Percentiles rank a stretch among this genome's conserved stretches.
phyloP scores from a whole-genome alignment of 2,329 filamentous ascomycete species.

The Arthrinium puccinioides region DNA sequence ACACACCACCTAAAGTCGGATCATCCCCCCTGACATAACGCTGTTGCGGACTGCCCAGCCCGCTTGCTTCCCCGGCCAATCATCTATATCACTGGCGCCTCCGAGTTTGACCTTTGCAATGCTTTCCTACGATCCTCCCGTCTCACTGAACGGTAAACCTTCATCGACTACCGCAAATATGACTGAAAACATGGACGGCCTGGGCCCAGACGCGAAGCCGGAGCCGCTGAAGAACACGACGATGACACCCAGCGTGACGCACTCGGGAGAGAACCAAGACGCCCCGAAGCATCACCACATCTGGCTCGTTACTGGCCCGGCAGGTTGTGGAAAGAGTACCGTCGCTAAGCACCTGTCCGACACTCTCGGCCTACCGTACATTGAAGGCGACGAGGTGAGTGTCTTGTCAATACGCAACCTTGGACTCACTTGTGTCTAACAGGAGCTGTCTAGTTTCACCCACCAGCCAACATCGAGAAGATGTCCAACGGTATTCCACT shows the following conservation, averaged over 20 bases:
- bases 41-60: no score
- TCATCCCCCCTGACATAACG: no score
- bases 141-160: constrained; percentile 34
- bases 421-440: background rate
- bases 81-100: no score
- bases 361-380: constrained; percentile 58
- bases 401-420: background rate
- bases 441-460: constrained; percentile 53
- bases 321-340: constrained; percentile 74
- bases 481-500: constrained; percentile 81
- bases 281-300: constrained; percentile 53
- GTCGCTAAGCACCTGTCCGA: constrained; percentile 60
- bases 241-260: constrained; percentile 20
- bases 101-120: constrained; percentile 29
- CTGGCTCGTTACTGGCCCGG: constrained; percentile 73
- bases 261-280: constrained; percentile 17
- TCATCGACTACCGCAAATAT: constrained; percentile 21
- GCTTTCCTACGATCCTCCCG: constrained; percentile 43
- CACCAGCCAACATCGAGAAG: constrained; percentile 76
- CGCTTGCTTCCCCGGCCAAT: no score
- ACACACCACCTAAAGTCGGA: no score
- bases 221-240: constrained; percentile 23
- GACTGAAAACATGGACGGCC: constrained; percentile 17
- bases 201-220: constrained; percentile 19
- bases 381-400: constrained; percentile 73